Evolutionary conservation across 495 filamentous ascomycete genomes (phyloP).

Genomic region (Penicillium bialowiezense): DNA sequence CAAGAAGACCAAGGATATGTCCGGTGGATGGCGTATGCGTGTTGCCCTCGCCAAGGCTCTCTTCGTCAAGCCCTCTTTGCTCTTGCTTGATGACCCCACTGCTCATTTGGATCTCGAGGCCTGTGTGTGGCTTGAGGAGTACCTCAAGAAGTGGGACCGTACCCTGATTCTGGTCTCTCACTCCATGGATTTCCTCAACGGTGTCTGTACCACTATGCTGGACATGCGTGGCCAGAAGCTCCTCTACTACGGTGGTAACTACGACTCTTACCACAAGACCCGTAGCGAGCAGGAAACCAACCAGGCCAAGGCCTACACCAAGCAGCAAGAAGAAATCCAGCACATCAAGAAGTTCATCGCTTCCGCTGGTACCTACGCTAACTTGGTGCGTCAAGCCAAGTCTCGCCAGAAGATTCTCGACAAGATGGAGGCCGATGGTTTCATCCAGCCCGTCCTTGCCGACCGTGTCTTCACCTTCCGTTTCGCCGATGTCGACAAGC

Average conservation of each 20-base stretch:
- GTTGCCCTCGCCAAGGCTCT: constrained; percentile 96
- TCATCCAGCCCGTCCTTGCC: constrained; percentile 83
- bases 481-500: constrained; percentile 97
- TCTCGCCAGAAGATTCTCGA: constrained; percentile 99
- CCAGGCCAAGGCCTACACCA: constrained; percentile 97
- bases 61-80: constrained; percentile 94
- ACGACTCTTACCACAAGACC: constrained; percentile 97
- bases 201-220: constrained; percentile 98
- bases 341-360: constrained; percentile 99
- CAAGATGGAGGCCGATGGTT: constrained; percentile 99
- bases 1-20: constrained; percentile 99
- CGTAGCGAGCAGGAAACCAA: constrained; percentile 92
- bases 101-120: constrained; percentile 99
- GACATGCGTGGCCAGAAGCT: constrained; percentile 92
- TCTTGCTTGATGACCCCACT: constrained; percentile 96
- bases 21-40: constrained; percentile 99
- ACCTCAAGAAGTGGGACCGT: constrained; percentile 98
- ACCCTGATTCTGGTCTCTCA: constrained; percentile 98
- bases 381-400: constrained; percentile 97
- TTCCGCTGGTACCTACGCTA: constrained; percentile 98
- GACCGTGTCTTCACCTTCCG: constrained; percentile 97
- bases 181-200: constrained; percentile 98
- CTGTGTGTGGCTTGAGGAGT: constrained; percentile 99
- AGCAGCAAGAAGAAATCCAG: constrained; percentile 98
- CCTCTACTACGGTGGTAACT: constrained; percentile 99